Conservation (phyloP, 2,329 filamentous ascomycete genomes). For the Apiospora saccharicola region DNA sequence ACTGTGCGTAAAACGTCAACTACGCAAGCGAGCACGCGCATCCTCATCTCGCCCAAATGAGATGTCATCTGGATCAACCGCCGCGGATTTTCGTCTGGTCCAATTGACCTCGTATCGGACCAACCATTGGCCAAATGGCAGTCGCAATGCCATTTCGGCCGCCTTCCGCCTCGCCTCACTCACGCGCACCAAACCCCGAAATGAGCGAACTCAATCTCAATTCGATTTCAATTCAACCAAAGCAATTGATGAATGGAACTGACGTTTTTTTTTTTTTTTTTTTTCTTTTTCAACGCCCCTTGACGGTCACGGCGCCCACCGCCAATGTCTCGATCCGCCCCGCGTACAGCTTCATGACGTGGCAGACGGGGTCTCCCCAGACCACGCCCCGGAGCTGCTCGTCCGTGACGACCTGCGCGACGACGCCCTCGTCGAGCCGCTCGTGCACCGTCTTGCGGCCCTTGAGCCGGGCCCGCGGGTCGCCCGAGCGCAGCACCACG, state of each 20-base stretch:
- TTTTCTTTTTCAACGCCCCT: no score
- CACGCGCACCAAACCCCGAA: no score
- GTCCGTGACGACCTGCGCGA: slow-evolving; percentile 73
- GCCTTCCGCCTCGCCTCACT: neutral
- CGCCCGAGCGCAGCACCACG: slow-evolving; percentile 68
- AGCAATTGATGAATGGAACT: neutral
- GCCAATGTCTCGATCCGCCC: slow-evolving; percentile 75
- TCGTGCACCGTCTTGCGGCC: slow-evolving; percentile 58
- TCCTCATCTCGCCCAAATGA: neutral
- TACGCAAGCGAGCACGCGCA: neutral
- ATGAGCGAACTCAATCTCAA: neutral
- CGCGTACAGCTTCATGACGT: slow-evolving; percentile 81
- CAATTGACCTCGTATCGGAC: neutral
- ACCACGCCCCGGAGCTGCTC: slow-evolving; percentile 73
- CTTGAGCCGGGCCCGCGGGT: slow-evolving; percentile 45
- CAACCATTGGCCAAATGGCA: no score
- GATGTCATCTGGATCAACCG: no score
- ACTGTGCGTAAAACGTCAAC: neutral
- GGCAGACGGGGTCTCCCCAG: slow-evolving; percentile 83
- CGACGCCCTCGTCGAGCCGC: slow-evolving; percentile 64
- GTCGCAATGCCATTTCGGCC: no score
- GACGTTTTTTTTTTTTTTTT: no score
- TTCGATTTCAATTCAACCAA: neutral
- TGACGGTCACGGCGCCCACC: slow-evolving; percentile 68
- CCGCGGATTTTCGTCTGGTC: neutral